Conservation (phyloP, 2,329 filamentous ascomycete species). For the Ceratocystis papillata region DNA sequence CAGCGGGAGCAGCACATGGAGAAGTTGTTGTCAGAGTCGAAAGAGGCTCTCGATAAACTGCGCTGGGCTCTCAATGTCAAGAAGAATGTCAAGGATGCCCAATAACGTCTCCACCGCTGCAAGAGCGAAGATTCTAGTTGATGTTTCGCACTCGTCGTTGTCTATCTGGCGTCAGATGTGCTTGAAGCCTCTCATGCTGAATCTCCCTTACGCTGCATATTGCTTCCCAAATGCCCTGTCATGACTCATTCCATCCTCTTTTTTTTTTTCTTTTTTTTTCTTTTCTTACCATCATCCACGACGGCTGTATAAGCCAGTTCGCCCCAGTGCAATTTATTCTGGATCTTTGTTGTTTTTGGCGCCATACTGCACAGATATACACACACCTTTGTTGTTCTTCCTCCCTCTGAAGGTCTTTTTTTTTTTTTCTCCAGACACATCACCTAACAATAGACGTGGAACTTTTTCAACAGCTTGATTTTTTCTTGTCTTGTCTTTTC, state of each 20-base stretch:
- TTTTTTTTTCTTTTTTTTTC: slow-evolving; percentile 23
- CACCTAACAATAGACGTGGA: slow-evolving; percentile 2
- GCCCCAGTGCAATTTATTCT: not conserved
- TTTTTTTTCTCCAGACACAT: slow-evolving; percentile 20
- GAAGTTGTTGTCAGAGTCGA: slow-evolving; percentile 46
- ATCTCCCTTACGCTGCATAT: not conserved
- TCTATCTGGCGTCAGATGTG: slow-evolving; percentile 3
- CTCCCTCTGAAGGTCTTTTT: slow-evolving; percentile 8
- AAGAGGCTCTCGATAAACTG: slow-evolving; percentile 54
- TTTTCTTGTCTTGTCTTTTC: slow-evolving; percentile 9
- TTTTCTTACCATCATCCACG: slow-evolving; percentile 22
- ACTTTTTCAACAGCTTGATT: slow-evolving; percentile 2
- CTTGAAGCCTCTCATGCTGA: not conserved
- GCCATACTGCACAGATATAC: slow-evolving; percentile 2
- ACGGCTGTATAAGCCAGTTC: not conserved
- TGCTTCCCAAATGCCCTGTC: slow-evolving; percentile 10
- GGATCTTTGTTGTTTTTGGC: slow-evolving; percentile 11
- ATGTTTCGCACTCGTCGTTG: not conserved
- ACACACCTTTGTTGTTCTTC: slow-evolving; percentile 13
- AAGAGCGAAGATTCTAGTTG: too few relatives aligned
- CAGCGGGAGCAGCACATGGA: slow-evolving; percentile 52
- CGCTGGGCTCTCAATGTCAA: slow-evolving; percentile 63
- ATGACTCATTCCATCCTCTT: slow-evolving; percentile 11
- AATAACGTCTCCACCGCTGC: slow-evolving; percentile 32
- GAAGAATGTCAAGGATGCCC: slow-evolving; percentile 46